Percentiles rank a stretch among this genome's conserved stretches.
These are phyloP conservation scores for Arabis alpina DNA, from an alignment of 345 rosid species.

Conservation along the genomic window DNA sequence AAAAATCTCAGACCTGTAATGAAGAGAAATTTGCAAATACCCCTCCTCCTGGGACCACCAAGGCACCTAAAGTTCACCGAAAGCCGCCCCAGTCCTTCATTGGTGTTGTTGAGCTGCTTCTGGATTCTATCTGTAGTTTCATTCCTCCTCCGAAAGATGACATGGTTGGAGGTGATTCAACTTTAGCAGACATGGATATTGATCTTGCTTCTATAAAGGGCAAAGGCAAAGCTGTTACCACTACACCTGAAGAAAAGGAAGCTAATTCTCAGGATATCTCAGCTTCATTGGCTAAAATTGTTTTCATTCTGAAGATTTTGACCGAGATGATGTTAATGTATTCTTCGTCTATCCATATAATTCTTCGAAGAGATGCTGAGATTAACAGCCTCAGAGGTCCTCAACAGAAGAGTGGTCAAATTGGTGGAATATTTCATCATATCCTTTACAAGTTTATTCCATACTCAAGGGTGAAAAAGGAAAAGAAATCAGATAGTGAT, in stretches of 20 bases:
- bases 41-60: slow-evolving; percentile 57
- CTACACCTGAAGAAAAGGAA: slow-evolving; percentile 62
- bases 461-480: slow-evolving; percentile 65
- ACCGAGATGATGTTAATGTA: slow-evolving; percentile 89
- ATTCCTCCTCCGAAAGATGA: slow-evolving; percentile 69
- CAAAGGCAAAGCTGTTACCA: slow-evolving; percentile 87
- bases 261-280: slow-evolving; percentile 61
- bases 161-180: slow-evolving; percentile 46
- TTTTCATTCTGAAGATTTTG: slow-evolving; percentile 84
- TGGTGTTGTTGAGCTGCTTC: slow-evolving; percentile 83
- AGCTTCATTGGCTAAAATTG: slow-evolving; percentile 82
- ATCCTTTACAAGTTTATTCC: slow-evolving; percentile 80
- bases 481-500: slow-evolving; percentile 74
- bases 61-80: slow-evolving; percentile 70
- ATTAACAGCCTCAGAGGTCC: slow-evolving; percentile 59
- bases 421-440: slow-evolving; percentile 81
- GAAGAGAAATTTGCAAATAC: slow-evolving; percentile 65
- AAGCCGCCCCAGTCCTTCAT: slow-evolving; percentile 83
- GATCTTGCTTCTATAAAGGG: slow-evolving; percentile 77
- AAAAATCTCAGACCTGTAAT: slow-evolving; percentile 52
- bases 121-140: slow-evolving; percentile 70
- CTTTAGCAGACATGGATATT: slow-evolving; percentile 84
- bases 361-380: slow-evolving; percentile 84
- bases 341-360: slow-evolving; percentile 75
- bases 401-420: slow-evolving; percentile 52